Evolutionary conservation across 2,329 filamentous ascomycete genomes (phyloP), one percentile per base, ranked within the genome.

Genomic region (Xylaria sp.): DNA sequence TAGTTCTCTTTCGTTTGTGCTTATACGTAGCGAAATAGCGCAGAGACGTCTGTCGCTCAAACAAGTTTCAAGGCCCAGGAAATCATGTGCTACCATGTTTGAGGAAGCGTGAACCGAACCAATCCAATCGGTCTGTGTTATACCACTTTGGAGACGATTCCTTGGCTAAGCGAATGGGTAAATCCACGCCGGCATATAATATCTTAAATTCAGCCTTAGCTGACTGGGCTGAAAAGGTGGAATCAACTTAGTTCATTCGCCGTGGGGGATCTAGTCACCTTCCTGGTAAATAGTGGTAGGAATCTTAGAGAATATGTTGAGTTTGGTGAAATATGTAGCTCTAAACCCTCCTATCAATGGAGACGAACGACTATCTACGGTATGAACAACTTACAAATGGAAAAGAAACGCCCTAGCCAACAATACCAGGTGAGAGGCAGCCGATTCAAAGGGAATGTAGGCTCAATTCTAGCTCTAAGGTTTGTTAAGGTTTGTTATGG

Each of bases 121-220:
- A n/a, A 55, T 54, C 54, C 5, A 25, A 48, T n/a, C 13, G 18
- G 6, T 23, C 5, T 21, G 6, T 23, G 9, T 23, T 21, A 48
- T 16, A 13, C 50, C 25, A 16, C 40, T 55, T n/a, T 40, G 23
- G 27, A 25, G 29, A 6, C 9, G 4, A 16, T 53, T 47, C 10
- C 35, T 54, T 50, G 29, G 29, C 58, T 3, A n/a, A n/a, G 3
- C 44, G 3, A 47, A 6, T 23, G 6, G 5, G 8, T 29, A 13
- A 40, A 13, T 8, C 13, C 9, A 35, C 5, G 35, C 13, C 12
- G 50, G 57, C 37, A 16, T 35, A 35, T 2, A 18, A 40, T 44
- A 16, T 23, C 8, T 35, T 6, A 23, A 55, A 60, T 40, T 68
- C 60, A 64, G 55, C 66, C 61, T 55, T 61, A 62, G 68, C 61